Evolutionary conservation across 345 rosid genomes (phyloP).

Genomic region (Leavenworthia alabamica): DNA sequence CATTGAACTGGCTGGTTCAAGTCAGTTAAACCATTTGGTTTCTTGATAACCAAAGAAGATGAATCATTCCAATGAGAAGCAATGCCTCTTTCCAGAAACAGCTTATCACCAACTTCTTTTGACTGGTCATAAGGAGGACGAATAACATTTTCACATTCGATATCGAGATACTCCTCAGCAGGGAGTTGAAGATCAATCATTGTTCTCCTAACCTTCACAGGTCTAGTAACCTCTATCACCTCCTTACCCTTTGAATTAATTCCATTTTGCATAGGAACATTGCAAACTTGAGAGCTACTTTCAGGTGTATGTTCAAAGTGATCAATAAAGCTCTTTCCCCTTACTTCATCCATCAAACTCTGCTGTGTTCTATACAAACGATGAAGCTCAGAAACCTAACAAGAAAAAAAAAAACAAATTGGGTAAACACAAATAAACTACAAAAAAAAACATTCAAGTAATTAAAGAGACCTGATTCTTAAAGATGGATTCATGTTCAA

Average conservation of each 20-base stretch:
- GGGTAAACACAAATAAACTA: not conserved
- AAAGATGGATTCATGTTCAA: conserved; percentile 77
- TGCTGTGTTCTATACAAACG: conserved; percentile 60
- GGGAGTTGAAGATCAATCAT: conserved; percentile 86
- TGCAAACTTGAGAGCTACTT: conserved; percentile 44
- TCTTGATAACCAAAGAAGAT: conserved; percentile 33
- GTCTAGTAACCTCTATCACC: conserved; percentile 58
- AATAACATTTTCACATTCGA: no score
- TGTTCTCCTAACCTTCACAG: conserved; percentile 63
- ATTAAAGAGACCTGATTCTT: conserved; percentile 42
- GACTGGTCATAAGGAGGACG: conserved; percentile 27
- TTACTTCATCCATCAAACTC: conserved; percentile 63
- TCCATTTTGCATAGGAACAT: conserved; percentile 48
- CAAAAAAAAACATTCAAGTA: not conserved
- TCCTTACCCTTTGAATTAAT: conserved; percentile 47
- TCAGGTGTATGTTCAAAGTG: conserved; percentile 21
- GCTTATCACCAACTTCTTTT: conserved; percentile 21
- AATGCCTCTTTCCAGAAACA: no score
- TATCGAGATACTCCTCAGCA: conserved; percentile 63
- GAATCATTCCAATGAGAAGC: no score
- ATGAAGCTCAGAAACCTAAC: conserved; percentile 46
- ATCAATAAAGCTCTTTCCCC: conserved; percentile 26
- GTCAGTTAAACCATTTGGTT: conserved; percentile 50
- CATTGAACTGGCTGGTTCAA: conserved; percentile 64
- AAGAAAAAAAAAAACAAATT: not conserved